Conservation (phyloP, 768 basidiomycete species). For the Russula griseocarnosa region DNA sequence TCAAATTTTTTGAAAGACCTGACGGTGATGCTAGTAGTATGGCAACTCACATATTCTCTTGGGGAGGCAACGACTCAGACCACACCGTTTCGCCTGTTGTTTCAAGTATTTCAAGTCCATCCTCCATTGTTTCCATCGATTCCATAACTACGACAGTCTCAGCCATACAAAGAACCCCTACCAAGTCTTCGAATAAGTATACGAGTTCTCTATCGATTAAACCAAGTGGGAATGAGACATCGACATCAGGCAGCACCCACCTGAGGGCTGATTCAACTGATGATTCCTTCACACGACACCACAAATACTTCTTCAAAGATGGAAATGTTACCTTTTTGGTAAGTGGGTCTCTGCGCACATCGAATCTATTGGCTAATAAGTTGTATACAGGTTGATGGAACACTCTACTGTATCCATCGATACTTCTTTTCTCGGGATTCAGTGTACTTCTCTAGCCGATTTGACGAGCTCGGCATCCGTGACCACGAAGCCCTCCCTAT, state of each 20-base stretch:
- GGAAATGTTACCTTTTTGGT: slow-evolving; percentile 26
- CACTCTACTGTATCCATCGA: slow-evolving; percentile 17
- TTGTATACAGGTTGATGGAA: slow-evolving; percentile 22
- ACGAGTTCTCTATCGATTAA: not conserved
- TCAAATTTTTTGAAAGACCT: no score
- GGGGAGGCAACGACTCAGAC: not conserved
- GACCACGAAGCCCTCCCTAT: not conserved
- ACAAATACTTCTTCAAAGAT: slow-evolving; percentile 21
- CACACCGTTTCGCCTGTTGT: not conserved
- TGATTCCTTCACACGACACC: slow-evolving; percentile 12
- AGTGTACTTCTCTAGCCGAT: slow-evolving; percentile 11
- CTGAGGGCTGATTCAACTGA: not conserved
- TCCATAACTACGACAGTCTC: not conserved
- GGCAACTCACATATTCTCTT: slow-evolving; percentile 1
- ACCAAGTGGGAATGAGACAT: not conserved
- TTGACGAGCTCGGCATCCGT: slow-evolving; percentile 7
- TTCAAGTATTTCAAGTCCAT: not conserved
- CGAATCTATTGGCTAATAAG: no score
- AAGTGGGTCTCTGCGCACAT: not conserved
- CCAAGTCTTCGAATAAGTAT: not conserved
- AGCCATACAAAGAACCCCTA: not conserved
- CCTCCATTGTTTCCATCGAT: not conserved
- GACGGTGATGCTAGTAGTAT: not conserved
- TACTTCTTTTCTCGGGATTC: slow-evolving; percentile 25
- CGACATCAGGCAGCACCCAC: not conserved